Percentiles rank a stretch among this genome's conserved stretches.
phyloP scores from a whole-genome alignment of 2,329 filamentous ascomycete genomes.

The Paracamarosporium sp. region DNA sequence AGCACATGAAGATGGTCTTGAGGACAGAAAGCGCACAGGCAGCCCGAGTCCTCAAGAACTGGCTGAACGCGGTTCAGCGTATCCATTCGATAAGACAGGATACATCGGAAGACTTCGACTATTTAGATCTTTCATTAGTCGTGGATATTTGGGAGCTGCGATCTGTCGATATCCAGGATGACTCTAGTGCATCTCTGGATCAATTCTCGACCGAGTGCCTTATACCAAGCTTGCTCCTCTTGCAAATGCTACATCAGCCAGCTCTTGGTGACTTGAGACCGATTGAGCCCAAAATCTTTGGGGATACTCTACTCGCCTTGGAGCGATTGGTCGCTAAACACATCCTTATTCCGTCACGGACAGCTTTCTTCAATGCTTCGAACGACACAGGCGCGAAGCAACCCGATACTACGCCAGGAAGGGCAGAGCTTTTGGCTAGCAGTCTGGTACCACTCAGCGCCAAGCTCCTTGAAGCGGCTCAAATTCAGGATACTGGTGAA shows the following conservation, averaged over 20 bases:
- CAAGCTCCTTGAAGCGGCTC: constrained; percentile 38
- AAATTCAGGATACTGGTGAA: constrained; percentile 36
- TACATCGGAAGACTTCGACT: constrained; percentile 1
- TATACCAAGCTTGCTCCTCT: constrained; percentile 35
- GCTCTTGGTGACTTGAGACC: constrained; percentile 1
- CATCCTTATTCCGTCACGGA: constrained; percentile 49
- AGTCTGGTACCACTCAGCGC: constrained; percentile 35
- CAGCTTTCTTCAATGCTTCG: constrained; percentile 42
- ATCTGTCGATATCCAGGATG: constrained; percentile 30
- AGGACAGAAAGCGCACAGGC: constrained; percentile 43
- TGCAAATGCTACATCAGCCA: constrained; percentile 22
- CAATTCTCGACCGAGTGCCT: constrained; percentile 49
- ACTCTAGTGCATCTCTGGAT: constrained; percentile 37
- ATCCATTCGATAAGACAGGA: constrained; percentile 4
- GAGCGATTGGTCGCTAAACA: constrained; percentile 52
- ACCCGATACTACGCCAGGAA: constrained; percentile 1
- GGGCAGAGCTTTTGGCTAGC: constrained; percentile 24
- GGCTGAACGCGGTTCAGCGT: constrained; percentile 36
- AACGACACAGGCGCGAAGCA: constrained; percentile 4
- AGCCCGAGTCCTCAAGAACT: constrained; percentile 43
- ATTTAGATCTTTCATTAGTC: constrained; percentile 30
- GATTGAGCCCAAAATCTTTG: not conserved
- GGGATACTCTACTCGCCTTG: constrained; percentile 26
- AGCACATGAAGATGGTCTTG: constrained; percentile 46
- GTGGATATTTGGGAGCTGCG: constrained; percentile 45